Evolutionary conservation across 2,329 filamentous ascomycete species (phyloP).

Genomic region (Alternaria brassicae): DNA sequence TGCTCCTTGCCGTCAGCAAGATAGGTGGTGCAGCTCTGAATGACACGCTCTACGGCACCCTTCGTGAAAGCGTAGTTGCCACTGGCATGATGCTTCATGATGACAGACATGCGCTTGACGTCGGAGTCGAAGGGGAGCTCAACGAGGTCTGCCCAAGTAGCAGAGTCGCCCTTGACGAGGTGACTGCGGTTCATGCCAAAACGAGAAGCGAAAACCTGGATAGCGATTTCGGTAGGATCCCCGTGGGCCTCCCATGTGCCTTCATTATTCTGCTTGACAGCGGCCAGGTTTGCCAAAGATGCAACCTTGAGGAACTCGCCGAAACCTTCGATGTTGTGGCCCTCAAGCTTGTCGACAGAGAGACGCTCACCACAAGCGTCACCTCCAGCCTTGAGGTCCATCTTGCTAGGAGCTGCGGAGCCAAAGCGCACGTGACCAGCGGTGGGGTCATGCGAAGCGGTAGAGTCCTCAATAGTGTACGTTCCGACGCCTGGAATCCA

Average conservation of each 20-base stretch:
- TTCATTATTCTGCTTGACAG: conserved; percentile 55
- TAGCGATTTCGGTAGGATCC: conserved; percentile 71
- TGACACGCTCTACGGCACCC: conserved; percentile 73
- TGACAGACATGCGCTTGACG: conserved; percentile 79
- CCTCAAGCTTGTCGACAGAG: conserved; percentile 30
- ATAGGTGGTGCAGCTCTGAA: conserved; percentile 67
- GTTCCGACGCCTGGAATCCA: conserved; percentile 50
- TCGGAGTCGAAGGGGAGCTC: conserved; percentile 78
- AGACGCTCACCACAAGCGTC: conserved; percentile 20
- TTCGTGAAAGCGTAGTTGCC: conserved; percentile 63
- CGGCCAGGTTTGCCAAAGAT: conserved; percentile 60
- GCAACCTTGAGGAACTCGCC: conserved; percentile 46
- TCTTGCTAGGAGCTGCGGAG: conserved; percentile 31
- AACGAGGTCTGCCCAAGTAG: conserved; percentile 54
- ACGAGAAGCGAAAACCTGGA: conserved; percentile 74
- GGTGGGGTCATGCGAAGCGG: conserved; percentile 46
- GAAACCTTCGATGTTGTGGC: conserved; percentile 30
- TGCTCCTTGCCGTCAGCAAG: conserved; percentile 52
- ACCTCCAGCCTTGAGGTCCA: conserved; percentile 35
- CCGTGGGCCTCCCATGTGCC: conserved; percentile 49
- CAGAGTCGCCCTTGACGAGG: conserved; percentile 52
- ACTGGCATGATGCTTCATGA: conserved; percentile 60
- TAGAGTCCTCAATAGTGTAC: conserved; percentile 47
- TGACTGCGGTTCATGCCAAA: conserved; percentile 68
- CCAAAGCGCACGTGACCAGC: conserved; percentile 40